Base-by-base conservation (phyloP, 2,329 filamentous ascomycete species). In the Verticillium albo-atrum region DNA sequence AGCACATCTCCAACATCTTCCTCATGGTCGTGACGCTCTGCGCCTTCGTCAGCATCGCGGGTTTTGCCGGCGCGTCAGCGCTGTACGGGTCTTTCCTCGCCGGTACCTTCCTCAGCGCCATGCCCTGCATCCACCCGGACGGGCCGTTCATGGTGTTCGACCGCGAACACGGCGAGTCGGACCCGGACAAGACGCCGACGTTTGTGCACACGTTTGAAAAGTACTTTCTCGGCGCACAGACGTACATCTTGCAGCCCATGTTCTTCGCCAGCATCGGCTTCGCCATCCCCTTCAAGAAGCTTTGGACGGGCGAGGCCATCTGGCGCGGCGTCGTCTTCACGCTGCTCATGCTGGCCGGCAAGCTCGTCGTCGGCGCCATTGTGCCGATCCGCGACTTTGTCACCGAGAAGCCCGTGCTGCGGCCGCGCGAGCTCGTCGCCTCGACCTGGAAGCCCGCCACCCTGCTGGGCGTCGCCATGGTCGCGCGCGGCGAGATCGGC, bases 211-310 rank as follows among this genome's bases (percentile, higher is more conserved):
- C 74, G 0, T 76, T 75, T 58, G 73, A 75, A 57, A 61, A 62
- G 10, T 77, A 76, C 57, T 63, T 75, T 1, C 56, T 71, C 1
- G 73, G 68, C 12, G 67, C 71, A 15, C 74, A 73, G 59, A 68
- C 77, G 2, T 72, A 72, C 25, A 76, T 87, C 4, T 67, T 87
- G 4, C 79, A 79, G 55, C 84, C 84, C 0, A 74, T 86, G 50
- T 87, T 87, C 70, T 87, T 87, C 64, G 83, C 77, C 58, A 69
- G 74, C 0, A 82, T 87, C 58, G 84, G 84, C 14, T 87, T 87
- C 64, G 80, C 84, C 2, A 84, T 87, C 10, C 84, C 84, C 1
- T 83, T 86, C 55, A 78, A 77, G 0, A 72, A 77, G 23, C 80
- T 87, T 74, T 87, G 85, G 65, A 66, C 67, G 4, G 77, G 77